Conservation (phyloP, 441 rosid species). For the Omphalea diandra region DNA sequence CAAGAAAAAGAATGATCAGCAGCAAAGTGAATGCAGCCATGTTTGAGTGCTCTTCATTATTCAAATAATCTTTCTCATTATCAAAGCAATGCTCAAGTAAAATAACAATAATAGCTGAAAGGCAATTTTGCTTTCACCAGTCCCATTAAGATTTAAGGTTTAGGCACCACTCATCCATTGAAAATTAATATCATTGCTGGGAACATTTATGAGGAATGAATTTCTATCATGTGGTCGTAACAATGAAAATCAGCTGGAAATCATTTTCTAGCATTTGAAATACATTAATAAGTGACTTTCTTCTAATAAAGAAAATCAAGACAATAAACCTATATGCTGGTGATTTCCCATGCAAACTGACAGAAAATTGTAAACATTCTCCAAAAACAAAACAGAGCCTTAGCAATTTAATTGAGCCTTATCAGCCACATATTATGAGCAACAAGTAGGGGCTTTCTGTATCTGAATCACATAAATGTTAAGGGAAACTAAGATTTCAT, state of each 20-base stretch:
- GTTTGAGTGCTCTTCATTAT: background rate
- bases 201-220: background rate
- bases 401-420: too few relatives aligned
- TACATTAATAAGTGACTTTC: background rate
- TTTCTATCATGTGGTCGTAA: background rate
- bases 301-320: background rate
- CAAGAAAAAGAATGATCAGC: conserved; percentile 6
- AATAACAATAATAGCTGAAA: conserved; percentile 1
- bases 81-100: too few relatives aligned
- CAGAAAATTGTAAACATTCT: background rate
- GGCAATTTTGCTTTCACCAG: background rate
- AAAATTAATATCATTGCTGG: background rate
- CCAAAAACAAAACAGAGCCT: background rate
- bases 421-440: background rate
- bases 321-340: background rate
- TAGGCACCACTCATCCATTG: background rate
- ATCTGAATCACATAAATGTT: background rate
- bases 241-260: background rate
- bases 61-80: background rate
- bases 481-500: background rate
- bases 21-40: background rate
- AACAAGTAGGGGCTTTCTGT: background rate
- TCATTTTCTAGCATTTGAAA: too few relatives aligned
- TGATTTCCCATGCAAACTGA: background rate
- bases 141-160: background rate